phyloP scores from a whole-genome alignment of 768 basidiomycete species.

The Kondoa malvinella region DNA sequence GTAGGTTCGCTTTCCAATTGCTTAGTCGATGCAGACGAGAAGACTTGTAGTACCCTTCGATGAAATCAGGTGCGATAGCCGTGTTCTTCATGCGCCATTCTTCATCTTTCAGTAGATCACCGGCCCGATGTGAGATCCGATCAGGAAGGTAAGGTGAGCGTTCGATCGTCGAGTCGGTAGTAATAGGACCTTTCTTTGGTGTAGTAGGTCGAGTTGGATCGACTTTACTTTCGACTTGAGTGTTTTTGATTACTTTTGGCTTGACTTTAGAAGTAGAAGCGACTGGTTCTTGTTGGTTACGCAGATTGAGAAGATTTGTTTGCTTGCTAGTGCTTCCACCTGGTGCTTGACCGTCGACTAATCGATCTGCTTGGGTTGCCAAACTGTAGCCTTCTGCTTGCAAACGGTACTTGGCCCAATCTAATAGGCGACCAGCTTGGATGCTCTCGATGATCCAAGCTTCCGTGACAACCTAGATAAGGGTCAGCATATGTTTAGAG shows the following conservation, averaged over 20 bases:
- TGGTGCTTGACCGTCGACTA: constrained; percentile 6
- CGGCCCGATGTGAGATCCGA: constrained; percentile 12
- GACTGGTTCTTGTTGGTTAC: neutral
- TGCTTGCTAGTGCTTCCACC: neutral
- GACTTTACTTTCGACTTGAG: neutral
- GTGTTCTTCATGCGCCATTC: constrained; percentile 80
- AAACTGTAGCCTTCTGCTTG: constrained; percentile 10
- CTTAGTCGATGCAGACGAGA: constrained; percentile 83
- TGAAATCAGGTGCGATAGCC: constrained; percentile 57
- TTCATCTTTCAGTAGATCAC: constrained; percentile 62
- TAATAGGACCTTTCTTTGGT: neutral
- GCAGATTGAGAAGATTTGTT: neutral
- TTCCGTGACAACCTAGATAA: constrained; percentile 44
- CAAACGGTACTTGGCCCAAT: constrained; percentile 56
- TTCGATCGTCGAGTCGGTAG: neutral
- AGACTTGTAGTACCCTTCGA: constrained; percentile 60
- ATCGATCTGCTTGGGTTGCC: neutral
- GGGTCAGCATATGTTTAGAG: neutral
- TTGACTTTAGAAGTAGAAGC: neutral
- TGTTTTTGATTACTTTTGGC: neutral
- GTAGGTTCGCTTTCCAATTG: constrained; percentile 81
- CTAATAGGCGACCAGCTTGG: constrained; percentile 47
- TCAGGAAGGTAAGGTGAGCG: neutral
- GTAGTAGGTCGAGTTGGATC: neutral
- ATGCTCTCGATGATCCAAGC: constrained; percentile 76